Conservation (phyloP, 495 filamentous ascomycete genomes). For the Tuber melanosporum region DNA sequence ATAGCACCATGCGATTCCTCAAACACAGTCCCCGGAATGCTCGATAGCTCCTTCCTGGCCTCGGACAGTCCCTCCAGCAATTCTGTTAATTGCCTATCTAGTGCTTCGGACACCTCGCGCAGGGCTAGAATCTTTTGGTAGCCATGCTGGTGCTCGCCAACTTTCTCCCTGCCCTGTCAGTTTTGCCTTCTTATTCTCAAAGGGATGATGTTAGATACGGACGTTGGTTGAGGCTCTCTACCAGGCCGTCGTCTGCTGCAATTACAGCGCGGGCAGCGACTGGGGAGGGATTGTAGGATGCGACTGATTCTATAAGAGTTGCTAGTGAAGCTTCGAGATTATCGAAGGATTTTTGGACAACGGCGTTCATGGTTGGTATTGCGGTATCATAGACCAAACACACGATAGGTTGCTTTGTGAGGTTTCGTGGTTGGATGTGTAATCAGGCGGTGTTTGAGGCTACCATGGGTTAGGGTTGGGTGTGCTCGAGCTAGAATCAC, state of each 20-base stretch:
- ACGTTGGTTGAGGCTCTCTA: slow-evolving; percentile 55
- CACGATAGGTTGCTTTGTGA: not conserved
- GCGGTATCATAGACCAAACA: not conserved
- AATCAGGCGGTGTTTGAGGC: not conserved
- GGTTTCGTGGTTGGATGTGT: not conserved
- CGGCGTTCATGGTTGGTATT: slow-evolving; percentile 27
- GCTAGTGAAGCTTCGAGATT: slow-evolving; percentile 62
- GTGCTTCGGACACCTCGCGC: slow-evolving; percentile 52
- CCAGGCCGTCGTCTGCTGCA: slow-evolving; percentile 60
- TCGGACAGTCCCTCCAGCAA: slow-evolving; percentile 56
- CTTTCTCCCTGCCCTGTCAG: slow-evolving; percentile 41
- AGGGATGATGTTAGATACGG: slow-evolving; percentile 24
- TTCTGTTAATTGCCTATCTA: slow-evolving; percentile 58
- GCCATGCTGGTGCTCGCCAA: slow-evolving; percentile 63
- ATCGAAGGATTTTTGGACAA: slow-evolving; percentile 49
- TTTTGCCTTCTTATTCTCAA: not conserved
- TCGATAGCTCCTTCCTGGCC: slow-evolving; percentile 60
- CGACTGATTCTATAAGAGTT: slow-evolving; percentile 64
- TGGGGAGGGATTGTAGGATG: slow-evolving; percentile 67
- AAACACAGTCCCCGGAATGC: slow-evolving; percentile 52
- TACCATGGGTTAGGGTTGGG: not conserved
- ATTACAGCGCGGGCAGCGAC: slow-evolving; percentile 58
- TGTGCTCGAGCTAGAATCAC: not conserved
- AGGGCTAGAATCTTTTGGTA: slow-evolving; percentile 57
- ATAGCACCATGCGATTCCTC: slow-evolving; percentile 40